Evolutionary conservation across 495 filamentous ascomycete species (phyloP).

Genomic region (Tuber borchii): DNA sequence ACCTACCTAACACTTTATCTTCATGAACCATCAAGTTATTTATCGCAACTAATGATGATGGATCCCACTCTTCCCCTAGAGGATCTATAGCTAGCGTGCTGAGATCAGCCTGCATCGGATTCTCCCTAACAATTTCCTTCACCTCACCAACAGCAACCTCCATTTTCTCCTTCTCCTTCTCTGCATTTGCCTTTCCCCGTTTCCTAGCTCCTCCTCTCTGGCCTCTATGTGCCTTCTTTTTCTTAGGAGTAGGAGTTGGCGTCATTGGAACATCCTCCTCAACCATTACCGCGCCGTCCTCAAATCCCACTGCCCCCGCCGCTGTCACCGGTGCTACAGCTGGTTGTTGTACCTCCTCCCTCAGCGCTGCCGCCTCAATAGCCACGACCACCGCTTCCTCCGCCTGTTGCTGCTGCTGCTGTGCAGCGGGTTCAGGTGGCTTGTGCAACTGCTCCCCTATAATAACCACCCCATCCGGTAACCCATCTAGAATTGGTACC

Average conservation of each 20-base stretch:
- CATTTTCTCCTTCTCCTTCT: constrained; percentile 45
- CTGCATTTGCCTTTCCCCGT: constrained; percentile 49
- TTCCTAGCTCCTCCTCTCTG: constrained; percentile 72
- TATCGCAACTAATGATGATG: constrained; percentile 31
- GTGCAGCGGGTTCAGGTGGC: not conserved
- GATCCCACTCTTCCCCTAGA: constrained; percentile 13
- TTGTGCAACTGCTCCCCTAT: not conserved
- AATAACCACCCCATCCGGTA: not conserved
- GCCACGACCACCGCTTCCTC: not conserved
- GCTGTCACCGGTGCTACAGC: constrained; percentile 12
- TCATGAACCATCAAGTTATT: constrained; percentile 63
- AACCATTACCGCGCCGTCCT: constrained; percentile 22
- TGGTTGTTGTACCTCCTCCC: constrained; percentile 8
- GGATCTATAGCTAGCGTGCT: constrained; percentile 40
- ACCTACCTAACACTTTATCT: constrained; percentile 62
- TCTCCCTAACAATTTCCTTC: constrained; percentile 44
- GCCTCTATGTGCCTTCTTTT: constrained; percentile 77
- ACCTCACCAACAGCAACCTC: constrained; percentile 47
- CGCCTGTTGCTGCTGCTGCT: not conserved
- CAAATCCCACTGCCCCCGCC: constrained; percentile 28
- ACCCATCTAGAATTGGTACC: not conserved
- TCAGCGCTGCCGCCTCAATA: not conserved
- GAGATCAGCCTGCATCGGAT: constrained; percentile 39
- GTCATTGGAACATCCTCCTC: constrained; percentile 12
- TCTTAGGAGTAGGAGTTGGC: constrained; percentile 50